Evolutionary conservation across 208 protist genomes (phyloP).

Genomic region (Phytomonas serpens): DNA sequence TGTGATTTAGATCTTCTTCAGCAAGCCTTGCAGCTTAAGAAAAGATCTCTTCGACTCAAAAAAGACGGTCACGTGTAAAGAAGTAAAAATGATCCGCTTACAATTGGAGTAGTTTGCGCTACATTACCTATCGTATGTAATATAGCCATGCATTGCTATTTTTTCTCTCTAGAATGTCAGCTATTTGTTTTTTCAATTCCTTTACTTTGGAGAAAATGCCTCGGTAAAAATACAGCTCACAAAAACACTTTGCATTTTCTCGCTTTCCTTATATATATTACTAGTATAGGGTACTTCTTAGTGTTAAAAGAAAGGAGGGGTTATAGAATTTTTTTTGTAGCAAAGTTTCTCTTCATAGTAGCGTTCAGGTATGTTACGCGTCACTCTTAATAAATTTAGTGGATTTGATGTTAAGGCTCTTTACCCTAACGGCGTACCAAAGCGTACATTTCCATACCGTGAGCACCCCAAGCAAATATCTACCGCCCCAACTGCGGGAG

Average conservation of each 20-base stretch:
- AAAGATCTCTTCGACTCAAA: background rate
- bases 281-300: background rate
- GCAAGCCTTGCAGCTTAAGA: background rate
- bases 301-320: background rate
- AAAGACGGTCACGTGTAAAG: background rate
- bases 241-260: slow-evolving; percentile 11
- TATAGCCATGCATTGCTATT: background rate
- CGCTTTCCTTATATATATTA: slow-evolving; percentile 5
- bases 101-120: no score
- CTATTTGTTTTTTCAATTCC: background rate
- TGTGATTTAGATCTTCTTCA: slow-evolving; percentile 36
- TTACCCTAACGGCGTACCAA: slow-evolving; percentile 82
- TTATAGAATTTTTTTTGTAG: slow-evolving; percentile 4
- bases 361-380: slow-evolving; percentile 41
- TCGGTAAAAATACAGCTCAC: background rate
- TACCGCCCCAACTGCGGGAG: slow-evolving; percentile 69
- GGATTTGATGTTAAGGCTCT: slow-evolving; percentile 72
- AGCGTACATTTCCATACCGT: slow-evolving; percentile 80
- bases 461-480: slow-evolving; percentile 84
- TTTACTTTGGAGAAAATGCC: background rate
- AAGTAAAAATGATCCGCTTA: no score
- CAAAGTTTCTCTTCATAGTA: slow-evolving; percentile 10
- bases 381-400: slow-evolving; percentile 35
- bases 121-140: background rate
- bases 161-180: background rate